Base-by-base conservation (phyloP, 352 stramenopile species). In the Globisporangium radiosum region DNA sequence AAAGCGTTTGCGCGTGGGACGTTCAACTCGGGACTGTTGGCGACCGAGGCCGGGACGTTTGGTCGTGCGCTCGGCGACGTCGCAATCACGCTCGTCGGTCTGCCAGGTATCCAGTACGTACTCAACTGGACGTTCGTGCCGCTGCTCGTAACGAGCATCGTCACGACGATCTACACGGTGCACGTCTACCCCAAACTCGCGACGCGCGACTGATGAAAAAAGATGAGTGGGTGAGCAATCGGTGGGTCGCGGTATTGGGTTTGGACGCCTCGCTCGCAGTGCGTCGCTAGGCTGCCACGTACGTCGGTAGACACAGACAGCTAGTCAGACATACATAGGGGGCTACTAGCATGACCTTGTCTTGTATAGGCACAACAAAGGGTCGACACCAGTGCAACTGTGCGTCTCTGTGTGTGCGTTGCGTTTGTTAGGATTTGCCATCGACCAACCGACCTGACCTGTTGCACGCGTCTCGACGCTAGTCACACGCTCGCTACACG, bases 1-100 rank as follows among this genome's bases (percentile, higher is more conserved):
- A 95, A 92, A 15, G 76, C 87, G 43, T 93, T 98, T 48, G 92
- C 94, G 2, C 86, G 87, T 15, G 94, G 92, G 39, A 98, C 92
- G 14, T 96, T 98, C 63, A 98, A 98, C 73, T 94, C 89, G 38
- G 95, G 95, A 5, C 73, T 98, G 52, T 68, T 98, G n/a, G 89
- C 92, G 1, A 98, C 94, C 7, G 77, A 98, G 51, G 85, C 95
- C 43, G 92, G 92, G 50, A 98, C 92, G 15, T 80, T 96, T 25
- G 90, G 87, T 9, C 85, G 89, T 50, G 87, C 90, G 7, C 75
- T 95, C 33, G 89, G 89, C 17, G 88, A 97, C 60, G 75, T 93
- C 13, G 66, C 80, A 47, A 95, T 97, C 69, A 94, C 85, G 19
- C 62, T 94, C 7, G 76, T 92, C 5, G 88, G 85, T 10, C 64